A percentile compares a stretch with the other conserved stretches of the same genome.
These are phyloP conservation scores for Casuarina equisetifolia DNA, from an alignment of 306 rosid species.

Conservation along the genomic window DNA sequence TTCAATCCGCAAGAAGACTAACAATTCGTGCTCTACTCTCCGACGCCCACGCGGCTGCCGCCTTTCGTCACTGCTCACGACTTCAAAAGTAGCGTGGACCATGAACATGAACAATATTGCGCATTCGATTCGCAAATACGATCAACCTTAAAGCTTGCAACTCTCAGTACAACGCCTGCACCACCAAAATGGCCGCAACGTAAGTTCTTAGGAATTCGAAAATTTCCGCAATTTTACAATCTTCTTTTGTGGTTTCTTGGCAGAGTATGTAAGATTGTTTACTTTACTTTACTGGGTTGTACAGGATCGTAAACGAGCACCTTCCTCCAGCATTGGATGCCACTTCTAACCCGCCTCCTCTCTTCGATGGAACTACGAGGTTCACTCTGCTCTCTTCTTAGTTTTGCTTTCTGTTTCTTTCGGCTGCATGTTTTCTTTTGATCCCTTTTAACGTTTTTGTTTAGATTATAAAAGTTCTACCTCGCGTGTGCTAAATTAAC, in stretches of 20 bases:
- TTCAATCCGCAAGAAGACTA: too few relatives aligned
- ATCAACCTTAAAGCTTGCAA: not conserved
- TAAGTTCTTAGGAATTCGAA: conserved; percentile 16
- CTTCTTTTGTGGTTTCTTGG: not conserved
- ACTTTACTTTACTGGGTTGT: not conserved
- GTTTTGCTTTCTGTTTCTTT: not conserved
- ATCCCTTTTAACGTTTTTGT: not conserved
- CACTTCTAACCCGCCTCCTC: conserved; percentile 60
- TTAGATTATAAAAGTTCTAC: not conserved
- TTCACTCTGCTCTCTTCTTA: conserved; percentile 13
- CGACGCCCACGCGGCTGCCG: not conserved
- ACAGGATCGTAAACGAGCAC: conserved; percentile 32
- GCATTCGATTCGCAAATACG: not conserved
- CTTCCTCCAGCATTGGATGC: conserved; percentile 54
- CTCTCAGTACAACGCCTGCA: not conserved
- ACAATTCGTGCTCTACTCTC: too few relatives aligned
- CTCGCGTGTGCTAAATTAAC: not conserved
- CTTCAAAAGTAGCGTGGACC: not conserved
- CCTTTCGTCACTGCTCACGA: not conserved
- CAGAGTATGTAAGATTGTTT: not conserved
- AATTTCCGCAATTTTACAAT: too few relatives aligned
- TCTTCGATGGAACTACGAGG: conserved; percentile 92
- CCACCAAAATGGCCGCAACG: conserved; percentile 38
- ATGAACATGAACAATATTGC: not conserved
- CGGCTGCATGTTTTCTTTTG: not conserved